A percentile compares a stretch with the other conserved stretches of the same genome.
phyloP scores from a whole-genome alignment of 2,329 filamentous ascomycete genomes.

The Didymella pinodella region DNA sequence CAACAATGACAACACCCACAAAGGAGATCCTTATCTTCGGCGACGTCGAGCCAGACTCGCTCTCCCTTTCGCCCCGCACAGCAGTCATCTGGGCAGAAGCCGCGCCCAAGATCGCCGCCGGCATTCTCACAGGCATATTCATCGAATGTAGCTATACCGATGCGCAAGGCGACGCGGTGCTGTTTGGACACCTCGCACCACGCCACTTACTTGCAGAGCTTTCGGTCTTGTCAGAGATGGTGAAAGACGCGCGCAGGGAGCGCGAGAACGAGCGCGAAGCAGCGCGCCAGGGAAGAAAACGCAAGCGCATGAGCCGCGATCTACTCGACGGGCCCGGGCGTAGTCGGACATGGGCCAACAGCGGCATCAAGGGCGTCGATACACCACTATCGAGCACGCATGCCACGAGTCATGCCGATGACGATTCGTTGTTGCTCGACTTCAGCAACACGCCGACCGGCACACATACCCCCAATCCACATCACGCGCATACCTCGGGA shows the following conservation, averaged over 20 bases:
- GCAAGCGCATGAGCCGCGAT: constrained; percentile 65
- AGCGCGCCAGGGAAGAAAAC: constrained; percentile 62
- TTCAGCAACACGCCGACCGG: constrained; percentile 26
- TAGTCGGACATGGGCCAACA: constrained; percentile 23
- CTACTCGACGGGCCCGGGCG: constrained; percentile 27
- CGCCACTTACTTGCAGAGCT: constrained; percentile 84
- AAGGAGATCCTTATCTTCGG: constrained; percentile 90
- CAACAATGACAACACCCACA: constrained; percentile 44
- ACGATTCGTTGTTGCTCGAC: constrained; percentile 41
- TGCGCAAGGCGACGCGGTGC: constrained; percentile 73
- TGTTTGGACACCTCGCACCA: constrained; percentile 91
- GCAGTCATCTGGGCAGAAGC: constrained; percentile 86
- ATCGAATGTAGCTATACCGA: constrained; percentile 97
- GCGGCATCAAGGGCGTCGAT: constrained; percentile 26
- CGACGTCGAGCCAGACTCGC: constrained; percentile 89
- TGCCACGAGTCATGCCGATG: constrained; percentile 25
- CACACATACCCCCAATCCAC: constrained; percentile 31
- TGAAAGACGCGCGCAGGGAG: constrained; percentile 60
- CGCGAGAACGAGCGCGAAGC: constrained; percentile 46
- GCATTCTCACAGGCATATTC: constrained; percentile 80
- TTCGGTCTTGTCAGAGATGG: constrained; percentile 72
- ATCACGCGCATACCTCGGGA: neutral
- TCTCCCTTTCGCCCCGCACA: constrained; percentile 84
- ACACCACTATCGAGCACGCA: constrained; percentile 20
- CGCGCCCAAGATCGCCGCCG: constrained; percentile 79